Evolutionary conservation across 2,329 filamentous ascomycete genomes (phyloP).

Genomic region (Fusarium pininemorale): DNA sequence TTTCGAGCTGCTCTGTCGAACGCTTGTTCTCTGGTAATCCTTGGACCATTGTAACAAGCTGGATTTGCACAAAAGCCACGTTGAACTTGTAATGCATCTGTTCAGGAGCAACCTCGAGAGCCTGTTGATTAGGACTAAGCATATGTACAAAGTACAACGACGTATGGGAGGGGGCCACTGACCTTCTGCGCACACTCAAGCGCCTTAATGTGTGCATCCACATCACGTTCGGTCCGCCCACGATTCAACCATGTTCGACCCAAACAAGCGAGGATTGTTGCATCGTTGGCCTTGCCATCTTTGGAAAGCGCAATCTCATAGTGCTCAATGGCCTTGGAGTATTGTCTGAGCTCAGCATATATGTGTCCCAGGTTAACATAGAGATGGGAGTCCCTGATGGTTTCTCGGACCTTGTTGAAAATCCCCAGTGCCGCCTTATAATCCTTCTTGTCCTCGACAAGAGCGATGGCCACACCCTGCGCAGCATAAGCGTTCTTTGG

Average conservation of each 20-base stretch:
- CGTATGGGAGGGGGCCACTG: constrained; percentile 35
- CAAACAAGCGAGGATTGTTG: constrained; percentile 83
- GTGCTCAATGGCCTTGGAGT: constrained; percentile 89
- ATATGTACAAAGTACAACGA: background rate
- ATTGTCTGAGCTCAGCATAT: constrained; percentile 90
- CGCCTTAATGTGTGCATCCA: constrained; percentile 66
- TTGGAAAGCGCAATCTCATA: constrained; percentile 88
- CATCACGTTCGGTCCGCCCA: constrained; percentile 70
- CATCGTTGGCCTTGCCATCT: constrained; percentile 77
- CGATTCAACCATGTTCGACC: constrained; percentile 88
- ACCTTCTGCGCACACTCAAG: constrained; percentile 72
- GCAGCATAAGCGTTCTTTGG: constrained; percentile 95
- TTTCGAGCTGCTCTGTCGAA: constrained; percentile 81
- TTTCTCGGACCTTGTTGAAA: constrained; percentile 90
- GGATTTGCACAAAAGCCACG: constrained; percentile 95
- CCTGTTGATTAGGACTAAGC: constrained; percentile 55
- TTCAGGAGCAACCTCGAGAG: constrained; percentile 80
- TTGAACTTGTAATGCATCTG: constrained; percentile 97
- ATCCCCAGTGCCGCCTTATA: constrained; percentile 83
- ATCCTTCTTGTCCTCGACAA: constrained; percentile 95
- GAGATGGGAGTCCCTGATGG: constrained; percentile 85
- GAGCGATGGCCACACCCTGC: constrained; percentile 92
- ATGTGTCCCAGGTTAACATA: constrained; percentile 95
- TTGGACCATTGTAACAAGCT: constrained; percentile 85
- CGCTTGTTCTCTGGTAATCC: constrained; percentile 78